Conservation (phyloP, 169 alveolate species). For the Babesia ovata region DNA sequence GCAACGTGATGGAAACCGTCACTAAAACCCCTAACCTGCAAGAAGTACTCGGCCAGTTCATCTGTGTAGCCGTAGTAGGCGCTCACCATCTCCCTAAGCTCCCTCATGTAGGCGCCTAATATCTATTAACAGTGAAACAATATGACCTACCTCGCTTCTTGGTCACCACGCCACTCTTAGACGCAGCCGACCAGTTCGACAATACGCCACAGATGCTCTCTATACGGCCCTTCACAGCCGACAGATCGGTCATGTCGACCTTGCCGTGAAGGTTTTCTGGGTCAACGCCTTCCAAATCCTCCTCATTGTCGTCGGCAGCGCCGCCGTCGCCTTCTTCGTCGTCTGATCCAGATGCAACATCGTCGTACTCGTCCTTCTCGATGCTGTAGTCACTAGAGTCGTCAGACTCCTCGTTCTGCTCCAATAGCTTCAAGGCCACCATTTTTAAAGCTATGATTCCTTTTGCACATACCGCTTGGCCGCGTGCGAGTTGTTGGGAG, state of each 20-base stretch:
- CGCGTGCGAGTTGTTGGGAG: no score
- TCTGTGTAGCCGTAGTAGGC: conserved; percentile 88
- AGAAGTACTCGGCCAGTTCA: conserved; percentile 86
- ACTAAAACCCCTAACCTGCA: conserved; percentile 27
- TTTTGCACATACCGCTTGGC: no score
- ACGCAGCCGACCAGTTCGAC: conserved; percentile 63
- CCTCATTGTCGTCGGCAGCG: conserved; percentile 65
- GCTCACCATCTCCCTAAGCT: conserved; percentile 78
- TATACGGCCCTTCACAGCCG: conserved; percentile 74
- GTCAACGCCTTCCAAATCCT: conserved; percentile 35
- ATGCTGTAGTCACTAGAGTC: conserved; percentile 38
- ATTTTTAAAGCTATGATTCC: conserved; percentile 11
- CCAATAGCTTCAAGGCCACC: conserved; percentile 29
- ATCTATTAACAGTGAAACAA: background rate
- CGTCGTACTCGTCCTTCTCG: conserved; percentile 15
- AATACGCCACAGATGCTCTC: conserved; percentile 76
- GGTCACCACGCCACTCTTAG: conserved; percentile 34
- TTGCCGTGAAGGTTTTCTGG: conserved; percentile 67
- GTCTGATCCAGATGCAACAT: conserved; percentile 36
- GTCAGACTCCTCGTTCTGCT: conserved; percentile 43
- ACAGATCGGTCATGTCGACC: conserved; percentile 80
- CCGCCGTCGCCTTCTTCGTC: conserved; percentile 25
- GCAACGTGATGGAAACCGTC: background rate
- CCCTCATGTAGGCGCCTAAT: conserved; percentile 46
- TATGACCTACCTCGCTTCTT: conserved; percentile 30